Base-by-base conservation (phyloP, 352 stramenopile genomes). In the Globisporangium echinulatum region DNA sequence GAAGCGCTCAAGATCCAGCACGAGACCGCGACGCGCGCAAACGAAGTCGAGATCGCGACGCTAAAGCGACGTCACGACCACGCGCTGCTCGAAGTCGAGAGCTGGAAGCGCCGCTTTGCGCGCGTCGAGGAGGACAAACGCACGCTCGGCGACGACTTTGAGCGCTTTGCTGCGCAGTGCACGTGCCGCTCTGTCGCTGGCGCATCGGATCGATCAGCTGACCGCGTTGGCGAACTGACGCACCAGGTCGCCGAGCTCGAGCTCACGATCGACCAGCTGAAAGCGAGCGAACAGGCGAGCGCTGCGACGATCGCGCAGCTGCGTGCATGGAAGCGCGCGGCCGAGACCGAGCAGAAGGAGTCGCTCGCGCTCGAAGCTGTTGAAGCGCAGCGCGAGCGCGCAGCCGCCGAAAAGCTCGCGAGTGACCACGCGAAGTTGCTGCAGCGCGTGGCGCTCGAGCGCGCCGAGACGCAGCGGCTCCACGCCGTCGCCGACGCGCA, bases 1-100 rank as follows among this genome's bases (percentile, higher is more conserved):
- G 71, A 71, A 50, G 75, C 82, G 49, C 64, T 92, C 51, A 77
- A 86, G 57, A 88, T 95, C 44, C 80, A 87, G 47, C 62, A 85
- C 51, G 85, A 95, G 49, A 79, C 71, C 1, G 73, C 86, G 57
- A 72, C 66, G 13, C 70, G 76, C 7, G 85, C 93, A 61, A 67
- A 91, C 36, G 69, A 62, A 6, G 82, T 71, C 13, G 82, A 93
- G 53, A 70, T 81, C 33, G 72, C 90, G 52, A 64, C 74, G 46
- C 78, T 79, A 66, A 71, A 85, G 19, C 80, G 85, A 5, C 83
- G 75, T 49, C 71, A 82, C 40, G 72, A 87, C 48, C 69, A 85
- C n/a, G 69, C 74, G 11, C 66, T 82, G 43, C 73, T 83, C 11
- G 82, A 95, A 38, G 62, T 74, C 4, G 79, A 88, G 19, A 82